Evolutionary conservation across 2,329 filamentous ascomycete genomes (phyloP), one percentile per base, ranked within the genome.

Genomic region (Calonectria ilicicola): DNA sequence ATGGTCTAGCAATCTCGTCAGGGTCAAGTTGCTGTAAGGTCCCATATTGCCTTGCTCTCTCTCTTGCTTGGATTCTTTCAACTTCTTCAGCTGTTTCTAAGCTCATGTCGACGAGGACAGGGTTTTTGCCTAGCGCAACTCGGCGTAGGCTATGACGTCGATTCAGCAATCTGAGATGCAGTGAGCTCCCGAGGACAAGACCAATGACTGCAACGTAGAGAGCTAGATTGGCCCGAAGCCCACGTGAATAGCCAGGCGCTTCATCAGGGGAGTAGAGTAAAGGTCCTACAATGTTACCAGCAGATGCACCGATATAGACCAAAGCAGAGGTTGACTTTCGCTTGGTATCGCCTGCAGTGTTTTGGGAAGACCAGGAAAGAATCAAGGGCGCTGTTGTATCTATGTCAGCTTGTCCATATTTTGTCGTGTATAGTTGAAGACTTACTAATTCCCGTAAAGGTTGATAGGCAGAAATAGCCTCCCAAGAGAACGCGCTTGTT

Each of bases 341-440:
- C 82, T 94, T 94, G 0, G 92, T 94, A 78, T 94, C 91, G 1
- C 92, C 92, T 0, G 89, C 92, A 0, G 92, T 92, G 74, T 93
- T 92, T 72, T 91, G 89, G 2, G 89, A 86, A 2, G 89, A 89
- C 90, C 90, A 92, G 0, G 89, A 89, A 74, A 90, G 92, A 47
- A 92, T 89, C 35, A 92, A 82, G 0, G 90, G 91, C 3, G 91
- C 83, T 83, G 69, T 19, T 19, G 7, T 3, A 0, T 1, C 14
- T 3, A 15, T 23, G 40, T 81, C 44, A 80, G 65, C 80, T 32
- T 79, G 78, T 5, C 87, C 23, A 15, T 23, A 14, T 3, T 21
- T 5, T 8, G 12, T 7, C n/a, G 10, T 2, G 8, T 2, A 19
- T 88, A 87, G 1, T 3, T 14, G 21, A 21, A 74, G n/a, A 7